phyloP scores from a whole-genome alignment of 129 eudicot species.

The Apium graveolens region DNA sequence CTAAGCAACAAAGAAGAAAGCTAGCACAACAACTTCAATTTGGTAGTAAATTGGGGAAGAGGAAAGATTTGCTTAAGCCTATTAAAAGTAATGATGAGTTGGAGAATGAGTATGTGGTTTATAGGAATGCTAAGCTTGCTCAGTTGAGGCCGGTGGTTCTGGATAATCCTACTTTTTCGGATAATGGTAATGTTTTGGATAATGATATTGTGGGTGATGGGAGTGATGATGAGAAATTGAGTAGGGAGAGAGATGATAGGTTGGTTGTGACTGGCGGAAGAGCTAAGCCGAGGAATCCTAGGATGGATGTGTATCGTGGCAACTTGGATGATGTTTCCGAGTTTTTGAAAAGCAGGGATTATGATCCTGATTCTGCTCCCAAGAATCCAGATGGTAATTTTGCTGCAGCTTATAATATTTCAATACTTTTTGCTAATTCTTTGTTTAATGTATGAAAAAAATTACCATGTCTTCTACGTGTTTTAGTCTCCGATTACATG shows the following conservation, averaged over 20 bases:
- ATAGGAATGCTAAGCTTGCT: conserved; percentile 47
- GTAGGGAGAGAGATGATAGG: background rate
- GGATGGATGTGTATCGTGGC: conserved; percentile 76
- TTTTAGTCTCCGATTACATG: too few relatives aligned
- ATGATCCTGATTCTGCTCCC: conserved; percentile 54
- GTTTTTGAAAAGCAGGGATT: conserved; percentile 49
- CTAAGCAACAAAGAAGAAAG: conserved; percentile 76
- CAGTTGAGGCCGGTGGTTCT: conserved; percentile 65
- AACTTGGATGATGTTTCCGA: conserved; percentile 71
- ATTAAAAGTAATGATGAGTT: conserved; percentile 19
- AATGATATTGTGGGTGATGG: conserved; percentile 1
- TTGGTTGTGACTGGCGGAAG: conserved; percentile 14
- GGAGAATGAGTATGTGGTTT: conserved; percentile 38
- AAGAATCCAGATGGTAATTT: conserved; percentile 48
- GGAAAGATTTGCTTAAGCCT: conserved; percentile 39
- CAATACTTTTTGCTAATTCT: too few relatives aligned
- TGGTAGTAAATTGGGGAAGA: conserved; percentile 45
- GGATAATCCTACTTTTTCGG: conserved; percentile 35
- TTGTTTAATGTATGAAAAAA: too few relatives aligned
- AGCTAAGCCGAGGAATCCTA: conserved; percentile 67
- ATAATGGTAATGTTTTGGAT: conserved; percentile 1
- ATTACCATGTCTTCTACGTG: too few relatives aligned
- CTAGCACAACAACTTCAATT: conserved; percentile 57
- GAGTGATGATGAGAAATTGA: conserved; percentile 11
- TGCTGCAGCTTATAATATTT: background rate